These are phyloP conservation scores for Trichoderma cornu-damae DNA, from an alignment of 2,329 filamentous ascomycete species.

Conservation along the genomic window DNA sequence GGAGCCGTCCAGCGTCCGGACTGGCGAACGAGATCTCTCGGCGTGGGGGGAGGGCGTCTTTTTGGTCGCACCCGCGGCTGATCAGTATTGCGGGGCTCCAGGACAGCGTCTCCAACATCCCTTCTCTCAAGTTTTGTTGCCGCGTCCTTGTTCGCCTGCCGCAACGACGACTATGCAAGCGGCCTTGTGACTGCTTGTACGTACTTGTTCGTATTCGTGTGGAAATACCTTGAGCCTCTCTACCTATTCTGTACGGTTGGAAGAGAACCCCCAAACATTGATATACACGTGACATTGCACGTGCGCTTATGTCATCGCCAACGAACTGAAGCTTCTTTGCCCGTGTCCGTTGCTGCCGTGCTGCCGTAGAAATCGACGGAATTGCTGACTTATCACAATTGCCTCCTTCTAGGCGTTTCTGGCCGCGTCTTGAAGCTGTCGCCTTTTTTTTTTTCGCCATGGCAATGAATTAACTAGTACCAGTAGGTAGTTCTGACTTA, in stretches of 20 bases:
- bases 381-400: slow-evolving; percentile 21
- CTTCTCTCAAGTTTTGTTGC: background rate
- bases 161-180: background rate
- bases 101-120: background rate
- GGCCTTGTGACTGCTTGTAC: background rate
- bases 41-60: slow-evolving; percentile 1
- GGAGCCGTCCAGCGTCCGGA: slow-evolving; percentile 2
- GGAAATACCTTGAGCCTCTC: no score
- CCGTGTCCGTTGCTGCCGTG: background rate
- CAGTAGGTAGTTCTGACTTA: background rate
- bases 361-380: slow-evolving; percentile 11
- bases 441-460: slow-evolving; percentile 5
- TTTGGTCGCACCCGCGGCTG: slow-evolving; percentile 3
- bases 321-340: background rate
- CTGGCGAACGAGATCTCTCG: slow-evolving; percentile 12
- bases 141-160: background rate
- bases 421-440: slow-evolving; percentile 11
- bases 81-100: background rate
- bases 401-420: slow-evolving; percentile 18
- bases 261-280: background rate
- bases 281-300: background rate
- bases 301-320: background rate
- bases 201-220: no score
- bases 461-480: no score
- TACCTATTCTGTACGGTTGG: background rate